Evolutionary conservation across 495 filamentous ascomycete species (phyloP).

Genomic region (Penicillium steckii): DNA sequence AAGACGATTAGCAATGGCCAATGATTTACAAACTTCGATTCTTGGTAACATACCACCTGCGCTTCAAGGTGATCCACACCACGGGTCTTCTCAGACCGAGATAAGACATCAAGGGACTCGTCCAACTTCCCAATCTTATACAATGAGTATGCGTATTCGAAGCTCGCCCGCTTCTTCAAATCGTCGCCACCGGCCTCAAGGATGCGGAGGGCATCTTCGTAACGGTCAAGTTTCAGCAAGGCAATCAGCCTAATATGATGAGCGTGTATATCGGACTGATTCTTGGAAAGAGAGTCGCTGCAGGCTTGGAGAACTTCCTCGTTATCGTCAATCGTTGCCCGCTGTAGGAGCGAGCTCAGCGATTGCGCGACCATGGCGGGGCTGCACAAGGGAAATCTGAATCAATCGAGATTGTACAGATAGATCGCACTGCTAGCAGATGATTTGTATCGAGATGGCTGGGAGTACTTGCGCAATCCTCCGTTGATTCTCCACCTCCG

Average conservation of each 20-base stretch:
- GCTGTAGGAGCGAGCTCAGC: conserved; percentile 56
- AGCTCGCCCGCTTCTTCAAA: conserved; percentile 61
- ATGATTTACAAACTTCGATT: conserved; percentile 4
- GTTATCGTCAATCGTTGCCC: conserved; percentile 68
- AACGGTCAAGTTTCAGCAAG: conserved; percentile 89
- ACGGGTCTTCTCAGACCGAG: conserved; percentile 48
- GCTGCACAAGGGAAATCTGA: conserved; percentile 5
- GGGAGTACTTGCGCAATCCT: neutral
- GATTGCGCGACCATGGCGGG: conserved; percentile 47
- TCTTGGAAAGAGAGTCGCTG: conserved; percentile 64
- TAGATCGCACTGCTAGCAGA: neutral
- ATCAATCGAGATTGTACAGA: neutral
- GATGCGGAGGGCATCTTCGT: conserved; percentile 78
- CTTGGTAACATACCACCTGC: conserved; percentile 69
- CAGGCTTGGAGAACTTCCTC: conserved; percentile 69
- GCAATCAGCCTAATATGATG: conserved; percentile 81
- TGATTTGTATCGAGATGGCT: neutral
- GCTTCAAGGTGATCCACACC: conserved; percentile 81
- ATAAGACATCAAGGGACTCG: conserved; percentile 62
- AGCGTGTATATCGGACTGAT: conserved; percentile 61
- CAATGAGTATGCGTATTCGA: conserved; percentile 88
- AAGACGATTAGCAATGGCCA: conserved; percentile 3
- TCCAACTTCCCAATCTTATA: conserved; percentile 81
- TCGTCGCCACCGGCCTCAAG: conserved; percentile 69
- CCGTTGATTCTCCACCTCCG: conserved; percentile 18